Percentiles rank a stretch among this genome's conserved stretches.
phyloP scores from a whole-genome alignment of 257 asterid genomes.

The Handroanthus guayacan region DNA sequence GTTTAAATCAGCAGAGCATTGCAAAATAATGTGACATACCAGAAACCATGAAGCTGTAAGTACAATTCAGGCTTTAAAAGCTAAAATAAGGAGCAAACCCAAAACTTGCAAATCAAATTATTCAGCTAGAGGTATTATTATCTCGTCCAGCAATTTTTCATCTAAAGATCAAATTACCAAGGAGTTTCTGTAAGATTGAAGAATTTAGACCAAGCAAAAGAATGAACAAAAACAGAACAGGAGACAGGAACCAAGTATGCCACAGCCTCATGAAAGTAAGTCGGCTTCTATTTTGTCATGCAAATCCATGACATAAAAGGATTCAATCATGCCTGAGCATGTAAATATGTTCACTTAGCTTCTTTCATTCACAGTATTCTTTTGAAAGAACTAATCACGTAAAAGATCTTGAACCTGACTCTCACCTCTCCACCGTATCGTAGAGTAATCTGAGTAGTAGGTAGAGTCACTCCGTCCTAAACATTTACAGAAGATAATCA shows the following conservation, averaged over 20 bases:
- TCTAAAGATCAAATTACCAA: conserved; percentile 24
- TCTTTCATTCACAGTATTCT: conserved; percentile 15
- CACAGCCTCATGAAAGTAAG: conserved; percentile 13
- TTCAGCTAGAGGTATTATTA: background rate
- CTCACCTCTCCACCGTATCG: conserved; percentile 99
- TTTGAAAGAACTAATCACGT: conserved; percentile 5
- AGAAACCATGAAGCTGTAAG: background rate
- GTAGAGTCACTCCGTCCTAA: conserved; percentile 92
- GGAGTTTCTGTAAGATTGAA: conserved; percentile 10
- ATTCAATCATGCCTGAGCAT: conserved; percentile 9
- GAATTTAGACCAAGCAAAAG: conserved; percentile 25
- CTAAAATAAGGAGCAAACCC: conserved; percentile 2
- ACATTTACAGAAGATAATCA: conserved; percentile 46
- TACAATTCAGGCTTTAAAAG: conserved; percentile 11
- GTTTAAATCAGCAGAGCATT: background rate
- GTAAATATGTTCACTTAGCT: conserved; percentile 22
- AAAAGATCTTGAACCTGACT: conserved; percentile 28
- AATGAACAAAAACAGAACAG: background rate
- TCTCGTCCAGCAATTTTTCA: conserved; percentile 9
- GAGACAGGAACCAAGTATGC: conserved; percentile 25
- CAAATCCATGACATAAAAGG: conserved; percentile 12
- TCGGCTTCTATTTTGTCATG: background rate
- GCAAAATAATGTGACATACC: conserved; percentile 5
- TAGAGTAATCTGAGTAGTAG: conserved; percentile 76
- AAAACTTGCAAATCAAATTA: conserved; percentile 16